Conservation (phyloP, 352 stramenopile genomes). For the Phytophthora pini region DNA sequence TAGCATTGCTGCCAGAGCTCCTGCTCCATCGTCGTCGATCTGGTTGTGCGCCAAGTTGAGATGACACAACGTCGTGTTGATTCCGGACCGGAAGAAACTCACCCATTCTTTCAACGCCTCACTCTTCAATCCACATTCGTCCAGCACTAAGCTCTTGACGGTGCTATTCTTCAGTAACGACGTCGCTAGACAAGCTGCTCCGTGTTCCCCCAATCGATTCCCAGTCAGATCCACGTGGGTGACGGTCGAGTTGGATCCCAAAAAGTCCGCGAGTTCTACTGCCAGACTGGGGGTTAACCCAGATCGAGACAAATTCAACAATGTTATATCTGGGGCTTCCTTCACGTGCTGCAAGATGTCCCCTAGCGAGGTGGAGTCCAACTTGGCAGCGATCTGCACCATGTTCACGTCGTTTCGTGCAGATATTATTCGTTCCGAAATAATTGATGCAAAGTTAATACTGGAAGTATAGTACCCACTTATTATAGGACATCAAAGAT, state of each 20-base stretch:
- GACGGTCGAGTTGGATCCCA: slow-evolving; percentile 51
- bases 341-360: slow-evolving; percentile 29
- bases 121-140: slow-evolving; percentile 37
- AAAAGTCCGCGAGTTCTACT: slow-evolving; percentile 54
- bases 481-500: slow-evolving; percentile 26
- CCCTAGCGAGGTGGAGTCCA: slow-evolving; percentile 34
- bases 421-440: slow-evolving; percentile 2
- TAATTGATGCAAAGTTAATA: slow-evolving; percentile 4
- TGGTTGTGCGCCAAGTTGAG: slow-evolving; percentile 51
- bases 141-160: slow-evolving; percentile 34
- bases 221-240: slow-evolving; percentile 44
- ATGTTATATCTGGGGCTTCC: slow-evolving; percentile 13
- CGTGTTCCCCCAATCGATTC: slow-evolving; percentile 47
- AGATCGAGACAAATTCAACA: slow-evolving; percentile 32
- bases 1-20: slow-evolving; percentile 36
- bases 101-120: slow-evolving; percentile 41
- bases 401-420: slow-evolving; percentile 12
- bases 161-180: slow-evolving; percentile 45
- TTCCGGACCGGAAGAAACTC: slow-evolving; percentile 29
- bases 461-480: slow-evolving; percentile 3
- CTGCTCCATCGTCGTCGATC: slow-evolving; percentile 43
- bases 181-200: slow-evolving; percentile 40
- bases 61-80: slow-evolving; percentile 33
- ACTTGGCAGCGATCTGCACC: slow-evolving; percentile 30
- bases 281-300: slow-evolving; percentile 48